Base-by-base conservation (phyloP, 495 filamentous ascomycete species). In the Xylaria telfairii region DNA sequence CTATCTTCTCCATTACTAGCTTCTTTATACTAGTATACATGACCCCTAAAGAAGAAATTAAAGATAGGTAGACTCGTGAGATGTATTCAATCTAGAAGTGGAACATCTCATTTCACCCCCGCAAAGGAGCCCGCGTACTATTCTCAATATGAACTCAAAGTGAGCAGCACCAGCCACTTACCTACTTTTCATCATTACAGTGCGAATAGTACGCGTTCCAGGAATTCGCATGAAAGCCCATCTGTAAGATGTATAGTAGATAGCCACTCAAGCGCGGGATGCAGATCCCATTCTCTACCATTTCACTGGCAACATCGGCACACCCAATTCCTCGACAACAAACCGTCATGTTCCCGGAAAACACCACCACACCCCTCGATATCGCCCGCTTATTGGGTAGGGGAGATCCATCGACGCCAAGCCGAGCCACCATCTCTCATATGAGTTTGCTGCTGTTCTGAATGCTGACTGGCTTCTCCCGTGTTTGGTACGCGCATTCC, bases 101-200 rank as follows among this genome's bases (percentile, higher is more conserved):
- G 59, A 24, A 26, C 37, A 42, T 42, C 17, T 26, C 37, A 61
- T 24, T 5, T 61, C 59, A 26, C n/a, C n/a, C 37, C 37, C 59
- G 28, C 37, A 41, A 61, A 41, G 37, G 37, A 61, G 59, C 37
- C 19, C 13, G 9, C 32, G n/a, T 24, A 37, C 54, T 37, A 37
- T 37, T 57, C 54, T 59, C 54, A 6, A 54, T 54, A 54, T 54
- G 49, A 24, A 30, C 49, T 54, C 49, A 28, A n/a, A 54, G 12
- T 13, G 49, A 54, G 12, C 12, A 54, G 12, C 12, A 30, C 49
- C 24, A 54, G 10, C 49, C 49, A 54, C 49, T 17, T 54, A 54
- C 26, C 3, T 51, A 10, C 47, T 51, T 51, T 26, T 24, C 24
- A 28, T 12, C 4, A 4, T 54, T 4, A 54, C 51, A 54, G 51